Conservation (phyloP, 176 grass and related monocot genomes). For the Oryza longistaminata region DNA sequence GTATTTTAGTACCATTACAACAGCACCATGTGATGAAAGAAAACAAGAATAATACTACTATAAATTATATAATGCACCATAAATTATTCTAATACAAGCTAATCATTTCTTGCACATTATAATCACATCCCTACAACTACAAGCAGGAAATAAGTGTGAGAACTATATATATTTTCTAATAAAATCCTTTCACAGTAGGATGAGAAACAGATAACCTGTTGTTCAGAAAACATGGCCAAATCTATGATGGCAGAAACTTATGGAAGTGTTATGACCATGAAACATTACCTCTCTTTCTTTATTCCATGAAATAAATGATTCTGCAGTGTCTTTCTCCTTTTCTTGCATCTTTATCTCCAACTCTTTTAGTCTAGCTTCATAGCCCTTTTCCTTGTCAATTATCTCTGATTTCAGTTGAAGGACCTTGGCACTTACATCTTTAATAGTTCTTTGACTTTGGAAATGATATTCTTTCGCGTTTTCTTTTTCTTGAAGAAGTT, state of each 20-base stretch:
- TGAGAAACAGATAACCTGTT: neutral
- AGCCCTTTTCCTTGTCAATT: conserved; percentile 51
- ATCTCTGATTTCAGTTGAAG: conserved; percentile 60
- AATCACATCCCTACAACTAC: no score
- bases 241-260: neutral
- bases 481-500: conserved; percentile 55
- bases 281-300: conserved; percentile 71
- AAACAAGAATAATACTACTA: neutral
- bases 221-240: neutral
- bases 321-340: conserved; percentile 31
- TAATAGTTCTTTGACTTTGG: conserved; percentile 40
- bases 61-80: neutral
- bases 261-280: neutral
- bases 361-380: conserved; percentile 50
- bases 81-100: neutral
- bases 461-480: conserved; percentile 30
- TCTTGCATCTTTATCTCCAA: conserved; percentile 55
- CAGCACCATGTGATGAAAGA: neutral
- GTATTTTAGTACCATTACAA: neutral
- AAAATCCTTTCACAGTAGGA: neutral
- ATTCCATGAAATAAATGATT: conserved; percentile 54
- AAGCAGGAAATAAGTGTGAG: no score
- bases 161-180: no score
- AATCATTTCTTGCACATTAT: neutral
- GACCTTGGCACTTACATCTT: conserved; percentile 50